A percentile compares a stretch with the other conserved stretches of the same genome.
Conservation (phyloP, 371 early-diverging fungal species). For the Catenaria anguillulae region DNA sequence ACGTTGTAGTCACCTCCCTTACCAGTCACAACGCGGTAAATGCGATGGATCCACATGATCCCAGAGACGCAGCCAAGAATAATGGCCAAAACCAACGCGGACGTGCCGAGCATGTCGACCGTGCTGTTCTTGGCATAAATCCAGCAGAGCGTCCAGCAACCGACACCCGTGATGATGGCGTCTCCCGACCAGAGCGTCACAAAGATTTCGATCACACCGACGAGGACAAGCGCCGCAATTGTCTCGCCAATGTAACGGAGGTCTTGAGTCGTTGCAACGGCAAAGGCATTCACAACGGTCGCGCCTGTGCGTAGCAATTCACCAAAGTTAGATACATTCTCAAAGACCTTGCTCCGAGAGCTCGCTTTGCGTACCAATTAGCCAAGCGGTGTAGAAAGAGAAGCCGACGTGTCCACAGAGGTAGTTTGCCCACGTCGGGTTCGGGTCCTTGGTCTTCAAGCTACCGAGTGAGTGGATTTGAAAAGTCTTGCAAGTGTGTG, state of each 20-base stretch:
- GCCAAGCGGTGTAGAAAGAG: not conserved
- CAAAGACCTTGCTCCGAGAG: no score
- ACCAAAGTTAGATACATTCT: no score
- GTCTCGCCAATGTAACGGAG: not conserved
- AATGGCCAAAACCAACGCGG: not conserved
- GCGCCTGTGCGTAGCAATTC: no score
- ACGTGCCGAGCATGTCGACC: not conserved
- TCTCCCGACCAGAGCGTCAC: not conserved
- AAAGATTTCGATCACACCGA: not conserved
- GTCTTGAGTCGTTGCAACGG: not conserved
- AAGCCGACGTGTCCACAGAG: not conserved
- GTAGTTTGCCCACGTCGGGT: not conserved
- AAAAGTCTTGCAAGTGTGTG: no score
- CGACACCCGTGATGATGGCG: not conserved
- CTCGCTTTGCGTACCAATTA: not conserved
- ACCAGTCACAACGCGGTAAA: no score
- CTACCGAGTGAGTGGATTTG: not conserved
- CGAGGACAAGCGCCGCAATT: not conserved
- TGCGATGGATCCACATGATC: not conserved
- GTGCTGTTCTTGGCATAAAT: not conserved
- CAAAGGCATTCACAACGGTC: not conserved
- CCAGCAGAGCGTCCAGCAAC: not conserved
- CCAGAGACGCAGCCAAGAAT: not conserved
- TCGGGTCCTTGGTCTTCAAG: not conserved
- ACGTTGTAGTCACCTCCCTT: no score